These are phyloP conservation scores for Mortierella sp. DNA, from an alignment of 371 early-diverging fungal genomes.

Conservation along the genomic window DNA sequence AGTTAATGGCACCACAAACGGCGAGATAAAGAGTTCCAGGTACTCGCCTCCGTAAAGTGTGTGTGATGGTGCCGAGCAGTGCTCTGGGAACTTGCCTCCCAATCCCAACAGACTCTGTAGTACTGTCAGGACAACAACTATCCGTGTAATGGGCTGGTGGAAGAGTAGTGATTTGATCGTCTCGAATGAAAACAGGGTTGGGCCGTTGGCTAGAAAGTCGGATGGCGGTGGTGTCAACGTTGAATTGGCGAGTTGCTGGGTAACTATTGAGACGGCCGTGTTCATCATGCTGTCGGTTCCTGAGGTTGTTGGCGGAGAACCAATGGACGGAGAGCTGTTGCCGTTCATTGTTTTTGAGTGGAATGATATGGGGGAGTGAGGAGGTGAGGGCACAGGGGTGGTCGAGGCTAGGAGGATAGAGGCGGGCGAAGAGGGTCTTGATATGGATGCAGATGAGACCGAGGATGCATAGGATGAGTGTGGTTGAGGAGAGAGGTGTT, in stretches of 20 bases:
- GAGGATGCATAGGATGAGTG: conserved; percentile 35
- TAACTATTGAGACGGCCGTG: not conserved
- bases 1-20: conserved; percentile 39
- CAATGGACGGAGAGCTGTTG: not conserved
- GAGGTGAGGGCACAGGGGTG: conserved; percentile 25
- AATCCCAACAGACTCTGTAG: conserved; percentile 26
- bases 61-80: conserved; percentile 42
- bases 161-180: conserved; percentile 17
- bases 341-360: not conserved
- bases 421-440: conserved; percentile 43
- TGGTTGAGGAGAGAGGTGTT: conserved; percentile 32
- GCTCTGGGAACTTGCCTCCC: conserved; percentile 35
- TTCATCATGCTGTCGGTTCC: not conserved
- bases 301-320: conserved; percentile 5
- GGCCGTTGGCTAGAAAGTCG: conserved; percentile 2
- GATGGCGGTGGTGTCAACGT: conserved; percentile 13
- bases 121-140: conserved; percentile 29
- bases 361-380: conserved; percentile 32
- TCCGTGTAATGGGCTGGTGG: conserved; percentile 37
- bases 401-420: conserved; percentile 25
- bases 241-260: conserved; percentile 1
- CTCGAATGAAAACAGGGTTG: not conserved
- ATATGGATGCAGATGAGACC: conserved; percentile 24
- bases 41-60: conserved; percentile 25
- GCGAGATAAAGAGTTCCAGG: conserved; percentile 30